These are phyloP conservation scores for Nymphaea thermarum DNA, from an alignment of 164 flowering plant species.

Conservation along the genomic window DNA sequence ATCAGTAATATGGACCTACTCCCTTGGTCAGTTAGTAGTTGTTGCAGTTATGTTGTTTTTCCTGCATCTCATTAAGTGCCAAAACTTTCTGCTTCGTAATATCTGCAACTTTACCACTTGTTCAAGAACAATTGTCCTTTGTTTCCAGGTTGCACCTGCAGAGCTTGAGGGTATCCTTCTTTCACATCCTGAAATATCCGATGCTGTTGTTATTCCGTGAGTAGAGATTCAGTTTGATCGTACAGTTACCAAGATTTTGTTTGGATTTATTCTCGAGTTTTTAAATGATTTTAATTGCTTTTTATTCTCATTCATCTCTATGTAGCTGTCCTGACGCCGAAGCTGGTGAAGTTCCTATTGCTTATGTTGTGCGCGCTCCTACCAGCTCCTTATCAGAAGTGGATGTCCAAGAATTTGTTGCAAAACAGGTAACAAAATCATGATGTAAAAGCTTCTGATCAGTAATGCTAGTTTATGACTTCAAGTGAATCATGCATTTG, in stretches of 20 bases:
- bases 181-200: constrained; percentile 81
- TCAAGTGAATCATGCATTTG: neutral
- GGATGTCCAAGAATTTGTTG: constrained; percentile 53
- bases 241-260: no score
- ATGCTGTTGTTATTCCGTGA: constrained; percentile 96
- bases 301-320: neutral
- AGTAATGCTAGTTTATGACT: neutral
- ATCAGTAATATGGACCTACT: no score
- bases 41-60: no score
- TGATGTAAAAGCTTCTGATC: neutral
- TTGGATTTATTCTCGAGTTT: neutral
- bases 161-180: constrained; percentile 85
- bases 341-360: constrained; percentile 86
- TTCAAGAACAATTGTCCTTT: neutral
- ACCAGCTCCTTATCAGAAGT: constrained; percentile 59
- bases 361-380: constrained; percentile 61
- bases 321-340: constrained; percentile 65
- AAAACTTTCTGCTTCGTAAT: no score
- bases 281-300: neutral
- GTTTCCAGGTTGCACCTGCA: constrained; percentile 71
- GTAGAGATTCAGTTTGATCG: constrained; percentile 18
- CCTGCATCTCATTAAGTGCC: no score
- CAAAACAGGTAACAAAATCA: constrained; percentile 42
- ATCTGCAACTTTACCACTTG: no score
- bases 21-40: no score